Evolutionary conservation across 495 filamentous ascomycete species (phyloP), one percentile per base, ranked within the genome.

Genomic region (Trichoderma erinaceum): DNA sequence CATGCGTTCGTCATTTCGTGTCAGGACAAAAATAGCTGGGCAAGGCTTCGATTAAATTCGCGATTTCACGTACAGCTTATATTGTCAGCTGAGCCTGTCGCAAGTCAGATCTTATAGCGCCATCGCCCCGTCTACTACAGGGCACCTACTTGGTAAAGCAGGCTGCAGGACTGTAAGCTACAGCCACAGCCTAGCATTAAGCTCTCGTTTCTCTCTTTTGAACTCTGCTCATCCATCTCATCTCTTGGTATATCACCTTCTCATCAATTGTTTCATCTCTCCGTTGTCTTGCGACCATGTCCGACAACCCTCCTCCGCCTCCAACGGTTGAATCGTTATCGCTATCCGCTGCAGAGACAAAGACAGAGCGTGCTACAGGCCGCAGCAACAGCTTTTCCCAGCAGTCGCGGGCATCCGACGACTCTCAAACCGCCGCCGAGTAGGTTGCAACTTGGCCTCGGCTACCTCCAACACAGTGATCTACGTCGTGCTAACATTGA

Each of bases 401-500:
- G 67, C 81, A 83, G 58, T 89, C 65, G 18, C 41, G 27, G 43
- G 27, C 25, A 2, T 66, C 88, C 13, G 84, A 87, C 38, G 74
- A 81, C 68, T 96, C 92, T 16, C 91, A 96, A 73, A 97, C 93
- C 32, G 93, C 93, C 63, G 90, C 88, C 72, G 92, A 97, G 88
- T 93, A 84, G 70, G 84, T 75, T 21, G 61, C 23, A 12, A 35
- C 12, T 3, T 2, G 61, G 56, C 11, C n/a, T 25, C 8, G 27
- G 27, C 12, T 38, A 2, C 10, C 43, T 44, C 4, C 8, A 1
- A 16, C 1, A 44, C 13, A 10, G 43, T 13, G 11, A 13, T 3
- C 4, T 16, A 6, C 13, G 43, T 13, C 43, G 2, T 12, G 8
- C 48, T 68, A 13, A 38, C 64, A 27, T 44, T 12, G 32, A 35